phyloP scores from a whole-genome alignment of 495 filamentous ascomycete species.

The Hypomontagnella monticulosa region DNA sequence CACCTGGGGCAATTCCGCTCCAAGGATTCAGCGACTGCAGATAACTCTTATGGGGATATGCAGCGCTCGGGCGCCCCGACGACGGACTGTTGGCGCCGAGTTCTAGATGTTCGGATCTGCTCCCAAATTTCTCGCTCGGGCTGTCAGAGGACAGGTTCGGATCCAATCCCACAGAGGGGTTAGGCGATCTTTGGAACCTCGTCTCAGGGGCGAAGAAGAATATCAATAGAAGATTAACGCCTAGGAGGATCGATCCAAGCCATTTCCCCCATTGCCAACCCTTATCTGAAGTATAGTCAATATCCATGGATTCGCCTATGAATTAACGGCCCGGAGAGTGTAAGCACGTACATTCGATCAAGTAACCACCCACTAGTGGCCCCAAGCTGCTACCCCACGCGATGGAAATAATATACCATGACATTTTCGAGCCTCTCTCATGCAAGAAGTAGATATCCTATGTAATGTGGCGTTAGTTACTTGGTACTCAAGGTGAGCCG shows the following conservation, averaged over 20 bases:
- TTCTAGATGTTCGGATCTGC: neutral
- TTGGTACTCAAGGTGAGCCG: too few species aligned
- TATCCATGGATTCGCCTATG: neutral
- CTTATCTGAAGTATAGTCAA: neutral
- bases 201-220: slow-evolving; percentile 22
- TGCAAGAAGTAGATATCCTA: slow-evolving; percentile 26
- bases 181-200: slow-evolving; percentile 4
- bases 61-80: neutral
- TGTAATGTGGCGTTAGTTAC: neutral
- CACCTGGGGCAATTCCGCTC: slow-evolving; percentile 2
- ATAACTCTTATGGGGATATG: slow-evolving; percentile 10
- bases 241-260: slow-evolving; percentile 18
- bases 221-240: slow-evolving; percentile 19
- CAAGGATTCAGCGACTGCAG: slow-evolving; percentile 8
- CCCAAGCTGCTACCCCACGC: slow-evolving; percentile 18
- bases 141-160: slow-evolving; percentile 1
- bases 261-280: slow-evolving; percentile 23
- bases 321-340: neutral
- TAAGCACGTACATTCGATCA: slow-evolving; percentile 10
- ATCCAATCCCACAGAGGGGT: neutral
- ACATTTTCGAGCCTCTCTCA: slow-evolving; percentile 22
- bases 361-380: slow-evolving; percentile 12
- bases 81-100: neutral
- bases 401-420: slow-evolving; percentile 19
- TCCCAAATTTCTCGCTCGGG: neutral